Evolutionary conservation across 2,329 filamentous ascomycete species (phyloP).

Genomic region (Bipolaris sorokiniana): DNA sequence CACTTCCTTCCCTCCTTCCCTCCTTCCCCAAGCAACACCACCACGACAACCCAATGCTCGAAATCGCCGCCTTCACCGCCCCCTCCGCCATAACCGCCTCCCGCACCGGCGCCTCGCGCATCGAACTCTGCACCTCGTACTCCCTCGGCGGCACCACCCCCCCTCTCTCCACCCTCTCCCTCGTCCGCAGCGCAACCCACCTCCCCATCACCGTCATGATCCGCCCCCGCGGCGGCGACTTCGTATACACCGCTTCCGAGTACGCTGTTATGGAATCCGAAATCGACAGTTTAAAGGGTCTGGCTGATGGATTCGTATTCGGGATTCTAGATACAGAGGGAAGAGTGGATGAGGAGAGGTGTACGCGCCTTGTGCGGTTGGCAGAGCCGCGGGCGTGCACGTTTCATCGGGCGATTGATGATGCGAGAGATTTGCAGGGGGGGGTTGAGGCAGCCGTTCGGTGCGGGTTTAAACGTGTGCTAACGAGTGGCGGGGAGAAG

Average conservation of each 20-base stretch:
- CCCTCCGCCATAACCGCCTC: constrained; percentile 53
- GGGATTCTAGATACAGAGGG: constrained; percentile 51
- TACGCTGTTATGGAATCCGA: constrained; percentile 53
- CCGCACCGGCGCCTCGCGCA: constrained; percentile 54
- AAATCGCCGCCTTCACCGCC: constrained; percentile 58
- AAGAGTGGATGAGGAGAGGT: constrained; percentile 50
- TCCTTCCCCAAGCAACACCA: neutral
- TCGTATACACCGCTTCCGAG: constrained; percentile 53
- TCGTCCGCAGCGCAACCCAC: constrained; percentile 29
- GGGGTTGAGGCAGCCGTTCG: constrained; percentile 49
- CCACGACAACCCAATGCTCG: constrained; percentile 41
- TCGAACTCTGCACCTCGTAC: constrained; percentile 58
- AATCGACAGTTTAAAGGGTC: constrained; percentile 47
- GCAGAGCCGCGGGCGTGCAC: constrained; percentile 57
- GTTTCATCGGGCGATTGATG: constrained; percentile 63
- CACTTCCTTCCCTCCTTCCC: neutral
- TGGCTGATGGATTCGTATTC: constrained; percentile 59
- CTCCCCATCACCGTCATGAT: constrained; percentile 62
- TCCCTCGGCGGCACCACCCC: constrained; percentile 54
- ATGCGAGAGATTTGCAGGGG: constrained; percentile 37
- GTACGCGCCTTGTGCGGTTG: constrained; percentile 52
- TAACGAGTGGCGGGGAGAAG: constrained; percentile 56
- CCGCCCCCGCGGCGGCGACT: constrained; percentile 56
- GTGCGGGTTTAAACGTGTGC: constrained; percentile 55
- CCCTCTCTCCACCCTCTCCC: constrained; percentile 28